These are phyloP conservation scores for Coemansia sp. DNA, from an alignment of 192 early-diverging fungal genomes.

Conservation along the genomic window DNA sequence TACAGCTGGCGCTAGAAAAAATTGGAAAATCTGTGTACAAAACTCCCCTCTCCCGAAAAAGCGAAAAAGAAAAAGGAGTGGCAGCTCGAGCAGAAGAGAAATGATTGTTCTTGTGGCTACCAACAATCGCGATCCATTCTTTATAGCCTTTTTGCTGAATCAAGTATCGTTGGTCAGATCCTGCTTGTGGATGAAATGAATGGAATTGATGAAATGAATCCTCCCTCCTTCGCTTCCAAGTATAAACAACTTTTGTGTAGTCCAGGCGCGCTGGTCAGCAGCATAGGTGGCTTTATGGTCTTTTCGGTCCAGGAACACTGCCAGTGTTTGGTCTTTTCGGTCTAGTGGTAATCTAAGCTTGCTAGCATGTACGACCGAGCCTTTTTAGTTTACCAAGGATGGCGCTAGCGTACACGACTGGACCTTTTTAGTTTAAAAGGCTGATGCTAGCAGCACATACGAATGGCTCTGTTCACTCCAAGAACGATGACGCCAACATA, in stretches of 20 bases:
- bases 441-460: no score
- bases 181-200: not conserved
- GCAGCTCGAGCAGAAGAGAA: constrained; percentile 5
- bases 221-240: not conserved
- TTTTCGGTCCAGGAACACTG: not conserved
- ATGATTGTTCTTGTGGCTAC: not conserved
- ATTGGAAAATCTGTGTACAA: not conserved
- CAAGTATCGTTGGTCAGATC: not conserved
- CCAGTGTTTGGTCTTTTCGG: not conserved
- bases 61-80: not conserved
- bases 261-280: not conserved
- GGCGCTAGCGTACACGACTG: no score
- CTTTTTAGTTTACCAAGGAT: no score
- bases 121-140: not conserved
- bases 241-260: not conserved
- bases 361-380: no score
- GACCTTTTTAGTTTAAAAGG: no score
- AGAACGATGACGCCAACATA: constrained; percentile 15
- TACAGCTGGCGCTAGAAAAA: not conserved
- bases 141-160: not conserved
- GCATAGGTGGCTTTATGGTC: no score
- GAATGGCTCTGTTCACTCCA: no score
- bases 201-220: not conserved
- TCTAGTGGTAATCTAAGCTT: no score
- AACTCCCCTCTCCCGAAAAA: not conserved